Percentiles rank a stretch among this genome's conserved stretches.
These are phyloP conservation scores for Gorgonomyces haynaldii DNA, from an alignment of 192 early-diverging fungal species.

Conservation along the genomic window DNA sequence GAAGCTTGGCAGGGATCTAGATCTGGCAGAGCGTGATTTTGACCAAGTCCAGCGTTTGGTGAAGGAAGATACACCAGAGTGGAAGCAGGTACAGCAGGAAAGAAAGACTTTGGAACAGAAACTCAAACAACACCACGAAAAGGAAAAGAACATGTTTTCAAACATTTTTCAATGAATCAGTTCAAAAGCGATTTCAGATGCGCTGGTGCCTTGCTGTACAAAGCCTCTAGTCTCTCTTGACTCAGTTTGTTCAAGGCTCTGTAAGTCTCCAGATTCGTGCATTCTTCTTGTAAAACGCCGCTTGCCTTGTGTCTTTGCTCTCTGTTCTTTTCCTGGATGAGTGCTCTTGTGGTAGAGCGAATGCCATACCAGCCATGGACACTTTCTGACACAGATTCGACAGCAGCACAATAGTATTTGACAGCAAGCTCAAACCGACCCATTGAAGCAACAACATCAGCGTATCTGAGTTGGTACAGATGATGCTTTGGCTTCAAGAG, in stretches of 20 bases:
- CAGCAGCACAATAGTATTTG: constrained; percentile 78
- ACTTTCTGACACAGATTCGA: constrained; percentile 77
- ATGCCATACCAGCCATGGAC: constrained; percentile 83
- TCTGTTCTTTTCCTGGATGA: too few species aligned
- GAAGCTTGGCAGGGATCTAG: constrained; percentile 39
- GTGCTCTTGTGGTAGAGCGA: constrained; percentile 8
- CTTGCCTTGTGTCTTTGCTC: too few species aligned
- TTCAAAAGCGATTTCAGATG: too few species aligned
- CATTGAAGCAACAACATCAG: constrained; percentile 73
- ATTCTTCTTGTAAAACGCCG: too few species aligned
- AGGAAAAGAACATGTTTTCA: constrained; percentile 38
- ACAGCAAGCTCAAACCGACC: constrained; percentile 56
- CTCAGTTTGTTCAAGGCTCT: too few species aligned
- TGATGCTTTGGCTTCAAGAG: constrained; percentile 78
- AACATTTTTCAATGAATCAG: too few species aligned
- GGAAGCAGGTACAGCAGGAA: constrained; percentile 24
- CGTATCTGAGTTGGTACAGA: constrained; percentile 76
- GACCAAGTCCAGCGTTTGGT: constrained; percentile 11
- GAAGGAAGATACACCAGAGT: constrained; percentile 15
- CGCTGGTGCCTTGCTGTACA: too few species aligned
- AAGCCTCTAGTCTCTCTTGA: too few species aligned
- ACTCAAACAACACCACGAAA: constrained; percentile 17
- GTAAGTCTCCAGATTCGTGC: too few species aligned
- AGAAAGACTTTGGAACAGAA: constrained; percentile 21
- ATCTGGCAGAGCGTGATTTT: constrained; percentile 37